Percentiles rank a stretch among this genome's conserved stretches.
Evolutionary conservation across 176 grass and related monocot genomes (phyloP).

Genomic region (Saccharum officinarum): DNA sequence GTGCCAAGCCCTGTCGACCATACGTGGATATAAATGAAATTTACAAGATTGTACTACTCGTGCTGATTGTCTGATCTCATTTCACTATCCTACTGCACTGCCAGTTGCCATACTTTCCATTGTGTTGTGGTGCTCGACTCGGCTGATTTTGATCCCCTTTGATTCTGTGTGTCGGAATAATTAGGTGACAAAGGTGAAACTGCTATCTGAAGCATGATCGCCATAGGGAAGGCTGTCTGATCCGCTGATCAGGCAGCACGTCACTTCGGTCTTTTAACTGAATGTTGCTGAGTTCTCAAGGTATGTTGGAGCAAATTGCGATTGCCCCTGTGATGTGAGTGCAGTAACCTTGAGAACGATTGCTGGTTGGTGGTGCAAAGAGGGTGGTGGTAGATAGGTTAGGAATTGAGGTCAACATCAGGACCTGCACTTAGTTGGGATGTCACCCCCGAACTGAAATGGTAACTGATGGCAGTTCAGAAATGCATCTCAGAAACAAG

Average conservation of each 20-base stretch:
- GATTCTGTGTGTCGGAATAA: not conserved
- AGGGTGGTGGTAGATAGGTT: not conserved
- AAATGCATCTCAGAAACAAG: not conserved
- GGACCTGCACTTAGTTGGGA: constrained; percentile 4
- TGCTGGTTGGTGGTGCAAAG: constrained; percentile 30
- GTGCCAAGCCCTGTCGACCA: not conserved
- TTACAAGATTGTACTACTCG: constrained; percentile 2
- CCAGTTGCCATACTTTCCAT: not conserved
- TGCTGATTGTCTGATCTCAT: not conserved
- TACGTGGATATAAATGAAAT: constrained; percentile 53
- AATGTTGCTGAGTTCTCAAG: constrained; percentile 13
- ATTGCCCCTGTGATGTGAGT: not conserved
- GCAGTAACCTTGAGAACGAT: not conserved
- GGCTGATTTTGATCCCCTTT: not conserved
- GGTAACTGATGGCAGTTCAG: not conserved
- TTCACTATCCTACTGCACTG: not conserved
- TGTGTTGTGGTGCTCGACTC: not conserved
- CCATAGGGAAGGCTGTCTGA: constrained; percentile 9
- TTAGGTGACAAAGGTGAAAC: not conserved
- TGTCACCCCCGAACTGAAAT: not conserved
- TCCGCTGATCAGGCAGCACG: not conserved
- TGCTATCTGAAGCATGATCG: constrained; percentile 12
- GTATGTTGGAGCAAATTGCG: constrained; percentile 19
- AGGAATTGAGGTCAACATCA: constrained; percentile 19
- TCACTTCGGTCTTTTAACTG: constrained; percentile 17